Evolutionary conservation across 2,329 filamentous ascomycete genomes (phyloP), one percentile per base, ranked within the genome.

Genomic region (Colletotrichum incanum): DNA sequence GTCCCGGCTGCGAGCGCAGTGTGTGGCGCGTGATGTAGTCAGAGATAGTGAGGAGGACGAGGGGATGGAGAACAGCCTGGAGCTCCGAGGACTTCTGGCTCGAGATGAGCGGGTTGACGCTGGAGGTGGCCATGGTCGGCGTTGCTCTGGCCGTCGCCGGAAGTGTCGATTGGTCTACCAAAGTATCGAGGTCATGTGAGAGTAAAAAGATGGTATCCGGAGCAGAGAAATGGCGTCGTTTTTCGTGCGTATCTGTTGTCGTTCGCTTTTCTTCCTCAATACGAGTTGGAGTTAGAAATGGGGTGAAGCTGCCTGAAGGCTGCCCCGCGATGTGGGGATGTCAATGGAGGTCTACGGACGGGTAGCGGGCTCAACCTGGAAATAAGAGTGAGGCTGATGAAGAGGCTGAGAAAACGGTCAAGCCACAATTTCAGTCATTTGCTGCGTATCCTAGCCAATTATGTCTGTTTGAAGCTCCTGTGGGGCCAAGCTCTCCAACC

Each of bases 1-100:
- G 94, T 0, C 93, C 93, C 23, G 86, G 81, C 77, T 95, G 92
- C 64, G 91, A 86, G 71, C 96, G 91, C 68, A 98, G 88, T 1
- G 92, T 94, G 82, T 98, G 95, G 72, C 96, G 91, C 71, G 96
- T 97, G 81, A 98, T 95, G 82, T 97, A 97, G 83, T 99, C 96
- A 76, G 96, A 98, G 78, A 99, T 96, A 75, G 93, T 97, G 83
- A 99, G 93, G 76, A 98, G 93, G 64, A 98, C 95, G 60, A 99
- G 92, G 34, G 96, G 96, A 79, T 99, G 96, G 23, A 99, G 90
- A 77, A 95, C 91, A 67, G 95, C 91, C 75, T 94, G 92, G 55
- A 97, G 90, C 82, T 96, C 94, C 52, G 89, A 88, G 76, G 90
- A 88, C 82, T 91, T 93, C 78, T 91, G 88, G 70, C 86, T 87